These are phyloP conservation scores for Exophiala mesophila DNA, from an alignment of 2,329 filamentous ascomycete genomes.

Conservation along the genomic window DNA sequence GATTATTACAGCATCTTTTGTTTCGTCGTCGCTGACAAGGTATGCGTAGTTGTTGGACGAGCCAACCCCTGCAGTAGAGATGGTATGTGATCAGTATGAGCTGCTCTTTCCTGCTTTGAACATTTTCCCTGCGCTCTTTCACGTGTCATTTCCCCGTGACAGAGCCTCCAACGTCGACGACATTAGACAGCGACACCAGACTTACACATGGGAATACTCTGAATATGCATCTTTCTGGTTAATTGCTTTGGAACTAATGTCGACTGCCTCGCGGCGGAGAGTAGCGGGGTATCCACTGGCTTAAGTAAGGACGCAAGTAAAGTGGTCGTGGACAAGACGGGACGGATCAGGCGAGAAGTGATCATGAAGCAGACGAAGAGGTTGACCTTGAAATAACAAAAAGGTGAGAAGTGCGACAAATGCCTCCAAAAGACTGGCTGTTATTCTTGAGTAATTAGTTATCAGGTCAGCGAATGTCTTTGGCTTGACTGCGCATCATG, in stretches of 20 bases:
- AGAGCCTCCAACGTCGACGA: too few species aligned
- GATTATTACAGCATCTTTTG: slow-evolving; percentile 48
- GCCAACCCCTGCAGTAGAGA: slow-evolving; percentile 29
- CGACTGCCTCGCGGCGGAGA: slow-evolving; percentile 1
- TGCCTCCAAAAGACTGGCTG: too few species aligned
- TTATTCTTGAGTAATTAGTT: neutral
- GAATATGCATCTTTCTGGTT: slow-evolving; percentile 43
- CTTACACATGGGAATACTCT: slow-evolving; percentile 52
- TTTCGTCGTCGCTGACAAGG: slow-evolving; percentile 46
- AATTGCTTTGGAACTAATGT: slow-evolving; percentile 11
- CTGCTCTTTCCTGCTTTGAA: too few species aligned
- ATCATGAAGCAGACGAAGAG: slow-evolving; percentile 15
- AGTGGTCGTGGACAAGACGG: slow-evolving; percentile 17
- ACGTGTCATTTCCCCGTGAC: too few species aligned
- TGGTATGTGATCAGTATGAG: slow-evolving; percentile 2
- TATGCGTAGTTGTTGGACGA: slow-evolving; percentile 49
- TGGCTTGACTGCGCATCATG: neutral
- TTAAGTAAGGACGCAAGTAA: slow-evolving; percentile 15
- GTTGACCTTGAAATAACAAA: too few species aligned
- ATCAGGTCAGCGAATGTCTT: neutral
- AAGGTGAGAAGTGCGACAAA: too few species aligned
- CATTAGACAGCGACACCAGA: too few species aligned
- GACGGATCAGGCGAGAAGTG: slow-evolving; percentile 18
- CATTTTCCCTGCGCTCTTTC: too few species aligned
- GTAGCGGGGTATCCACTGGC: slow-evolving; percentile 18